A percentile compares a stretch with the other conserved stretches of the same genome.
These are phyloP conservation scores for Syncephalastrum monosporum DNA, from an alignment of 371 early-diverging fungal genomes.

Conservation along the genomic window DNA sequence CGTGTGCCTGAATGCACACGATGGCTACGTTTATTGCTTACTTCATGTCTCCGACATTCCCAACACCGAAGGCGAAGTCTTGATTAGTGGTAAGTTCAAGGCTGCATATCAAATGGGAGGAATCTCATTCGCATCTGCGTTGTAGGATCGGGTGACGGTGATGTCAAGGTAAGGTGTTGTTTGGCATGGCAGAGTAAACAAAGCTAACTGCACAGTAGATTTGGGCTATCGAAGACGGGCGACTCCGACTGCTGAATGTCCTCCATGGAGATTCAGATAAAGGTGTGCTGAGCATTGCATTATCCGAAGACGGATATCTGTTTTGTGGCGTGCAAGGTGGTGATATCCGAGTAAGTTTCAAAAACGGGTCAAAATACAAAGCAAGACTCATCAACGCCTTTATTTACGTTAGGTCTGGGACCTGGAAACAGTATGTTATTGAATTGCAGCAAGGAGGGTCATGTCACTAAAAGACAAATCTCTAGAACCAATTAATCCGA, in stretches of 20 bases:
- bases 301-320: constrained; percentile 68
- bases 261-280: constrained; percentile 57
- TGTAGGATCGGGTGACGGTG: constrained; percentile 71
- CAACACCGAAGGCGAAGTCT: constrained; percentile 53
- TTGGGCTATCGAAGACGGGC: constrained; percentile 51
- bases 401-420: constrained; percentile 63
- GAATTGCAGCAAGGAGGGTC: not conserved
- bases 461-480: constrained; percentile 3
- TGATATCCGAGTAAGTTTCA: constrained; percentile 53
- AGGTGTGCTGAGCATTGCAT: constrained; percentile 61
- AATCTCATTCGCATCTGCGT: not conserved
- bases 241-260: constrained; percentile 40
- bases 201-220: constrained; percentile 34
- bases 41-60: constrained; percentile 53
- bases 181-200: not conserved
- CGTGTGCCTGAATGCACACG: constrained; percentile 67
- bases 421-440: constrained; percentile 62
- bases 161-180: constrained; percentile 50
- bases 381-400: no score
- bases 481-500: constrained; percentile 63
- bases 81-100: constrained; percentile 56
- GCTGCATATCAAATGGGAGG: not conserved
- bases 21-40: constrained; percentile 76
- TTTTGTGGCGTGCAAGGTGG: constrained; percentile 85
- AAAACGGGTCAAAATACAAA: not conserved